Conservation (phyloP, 768 basidiomycete species). For the Pleurotus ostreatus region DNA sequence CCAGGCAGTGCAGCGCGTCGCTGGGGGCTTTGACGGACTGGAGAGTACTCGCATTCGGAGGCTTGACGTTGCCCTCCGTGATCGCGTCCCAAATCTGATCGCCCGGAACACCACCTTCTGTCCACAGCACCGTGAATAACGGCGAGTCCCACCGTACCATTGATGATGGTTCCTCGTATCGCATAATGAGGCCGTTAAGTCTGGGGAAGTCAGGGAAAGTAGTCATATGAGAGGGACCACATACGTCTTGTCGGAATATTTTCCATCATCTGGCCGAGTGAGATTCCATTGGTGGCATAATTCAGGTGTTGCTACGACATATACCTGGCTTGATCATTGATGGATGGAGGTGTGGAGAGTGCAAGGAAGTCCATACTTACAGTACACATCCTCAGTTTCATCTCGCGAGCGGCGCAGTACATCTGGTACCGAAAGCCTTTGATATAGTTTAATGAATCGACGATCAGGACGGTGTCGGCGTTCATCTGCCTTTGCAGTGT, state of each 20-base stretch:
- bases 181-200: constrained; percentile 79
- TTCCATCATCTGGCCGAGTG: constrained; percentile 37
- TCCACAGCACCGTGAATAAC: constrained; percentile 79
- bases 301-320: constrained; percentile 71
- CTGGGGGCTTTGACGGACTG: constrained; percentile 82
- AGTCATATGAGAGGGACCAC: constrained; percentile 17
- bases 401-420: constrained; percentile 92
- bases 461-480: constrained; percentile 74
- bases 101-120: constrained; percentile 60
- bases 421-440: constrained; percentile 98
- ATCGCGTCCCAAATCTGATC: constrained; percentile 79
- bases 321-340: constrained; percentile 46
- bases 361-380: constrained; percentile 39
- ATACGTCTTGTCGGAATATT: constrained; percentile 74
- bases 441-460: constrained; percentile 95
- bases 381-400: constrained; percentile 81
- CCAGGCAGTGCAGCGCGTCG: constrained; percentile 84
- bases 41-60: constrained; percentile 82
- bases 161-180: constrained; percentile 95
- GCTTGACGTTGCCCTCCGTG: constrained; percentile 75
- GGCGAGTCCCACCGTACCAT: constrained; percentile 99
- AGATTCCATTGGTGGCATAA: constrained; percentile 77
- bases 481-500: constrained; percentile 74
- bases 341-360: constrained; percentile 1
- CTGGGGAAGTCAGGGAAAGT: constrained; percentile 30